Evolutionary conservation across 768 basidiomycete species (phyloP), one percentile per base, ranked within the genome.

Genomic region (Boletus barrowsii): DNA sequence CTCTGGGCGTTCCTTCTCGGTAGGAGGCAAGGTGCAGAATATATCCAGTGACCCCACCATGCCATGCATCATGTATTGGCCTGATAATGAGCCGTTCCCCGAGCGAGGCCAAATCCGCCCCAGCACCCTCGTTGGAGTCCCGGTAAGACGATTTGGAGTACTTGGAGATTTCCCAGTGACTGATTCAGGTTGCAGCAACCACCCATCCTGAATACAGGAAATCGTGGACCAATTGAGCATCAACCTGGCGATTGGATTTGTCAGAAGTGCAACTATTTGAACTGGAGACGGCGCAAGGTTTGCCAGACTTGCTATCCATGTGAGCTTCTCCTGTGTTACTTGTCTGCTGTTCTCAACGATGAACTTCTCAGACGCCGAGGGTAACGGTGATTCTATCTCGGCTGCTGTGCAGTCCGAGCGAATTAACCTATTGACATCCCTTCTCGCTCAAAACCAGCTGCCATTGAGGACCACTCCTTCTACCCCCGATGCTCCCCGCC

Each of bases 51-150:
- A 93, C 66, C 88, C 89, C 18, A 67, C 83, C 46, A 62, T 74
- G 29, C 87, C 90, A 4, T 90, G 90, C 61, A 78, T 91, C 73
- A 86, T 93, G 83, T 93, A 87, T 62, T 93, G 91, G 91, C 90
- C 91, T 5, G 90, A 92, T 68, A 93, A 93, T 61, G 91, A 93
- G 65, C 80, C 88, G 5, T 75, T 90, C 56, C 91, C 91, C 1
- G 86, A 88, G 60, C 84, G 83, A 66, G 83, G 87, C 13, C 91
- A 93, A 73, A 88, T 87, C 54, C 76, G 88, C 4, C 88, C 87
- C 0, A 77, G 73, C 55, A 76, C 65, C 20, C 70, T 86, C 17
- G 70, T 74, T 48, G 83, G 83, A 17, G 61, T 83, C 35, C 75
- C 82, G 47, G 87, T 87, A 64, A 57, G 80, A 62, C 22, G 14